phyloP scores from a whole-genome alignment of 768 basidiomycete species.

The Porphyrellus cyaneotinctus region DNA sequence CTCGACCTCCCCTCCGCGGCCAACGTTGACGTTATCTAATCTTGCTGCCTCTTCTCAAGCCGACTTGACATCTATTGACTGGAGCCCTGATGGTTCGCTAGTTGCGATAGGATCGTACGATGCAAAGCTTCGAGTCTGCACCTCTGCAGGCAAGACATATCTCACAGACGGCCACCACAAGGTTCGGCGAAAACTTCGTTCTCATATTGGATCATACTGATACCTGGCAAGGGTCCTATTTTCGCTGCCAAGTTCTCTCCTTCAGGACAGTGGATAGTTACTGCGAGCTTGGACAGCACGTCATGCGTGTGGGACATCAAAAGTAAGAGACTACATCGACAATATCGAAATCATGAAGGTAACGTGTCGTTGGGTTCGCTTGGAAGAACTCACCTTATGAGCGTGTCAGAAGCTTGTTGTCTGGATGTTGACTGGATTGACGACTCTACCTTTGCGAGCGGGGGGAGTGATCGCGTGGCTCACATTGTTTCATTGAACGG shows the following conservation, averaged over 20 bases:
- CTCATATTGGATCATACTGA: conserved; percentile 13
- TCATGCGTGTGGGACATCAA: conserved; percentile 76
- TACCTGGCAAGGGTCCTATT: conserved; percentile 61
- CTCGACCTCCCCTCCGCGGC: conserved; percentile 23
- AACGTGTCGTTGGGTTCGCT: conserved; percentile 9
- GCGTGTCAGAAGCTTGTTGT: conserved; percentile 56
- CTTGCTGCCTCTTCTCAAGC: conserved; percentile 44
- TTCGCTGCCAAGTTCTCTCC: conserved; percentile 76
- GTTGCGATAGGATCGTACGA: conserved; percentile 80
- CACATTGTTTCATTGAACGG: conserved; percentile 56
- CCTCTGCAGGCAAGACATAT: conserved; percentile 56
- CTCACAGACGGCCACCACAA: conserved; percentile 61
- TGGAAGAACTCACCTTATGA: conserved; percentile 3
- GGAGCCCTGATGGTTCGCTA: conserved; percentile 69
- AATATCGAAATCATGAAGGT: conserved; percentile 69
- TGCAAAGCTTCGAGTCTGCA: conserved; percentile 63
- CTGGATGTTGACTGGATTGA: conserved; percentile 79
- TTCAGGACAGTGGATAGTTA: conserved; percentile 66
- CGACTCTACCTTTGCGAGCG: conserved; percentile 65
- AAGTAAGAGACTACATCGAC: conserved; percentile 54
- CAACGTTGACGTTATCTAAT: conserved; percentile 45
- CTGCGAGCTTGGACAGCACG: conserved; percentile 75
- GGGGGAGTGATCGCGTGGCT: conserved; percentile 65
- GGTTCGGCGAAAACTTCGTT: conserved; percentile 37
- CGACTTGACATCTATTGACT: conserved; percentile 74